Percentiles rank a stretch among this genome's conserved stretches.
Conservation (phyloP, 805 yeast genomes). For the Helenozyma rhizophorensis region DNA sequence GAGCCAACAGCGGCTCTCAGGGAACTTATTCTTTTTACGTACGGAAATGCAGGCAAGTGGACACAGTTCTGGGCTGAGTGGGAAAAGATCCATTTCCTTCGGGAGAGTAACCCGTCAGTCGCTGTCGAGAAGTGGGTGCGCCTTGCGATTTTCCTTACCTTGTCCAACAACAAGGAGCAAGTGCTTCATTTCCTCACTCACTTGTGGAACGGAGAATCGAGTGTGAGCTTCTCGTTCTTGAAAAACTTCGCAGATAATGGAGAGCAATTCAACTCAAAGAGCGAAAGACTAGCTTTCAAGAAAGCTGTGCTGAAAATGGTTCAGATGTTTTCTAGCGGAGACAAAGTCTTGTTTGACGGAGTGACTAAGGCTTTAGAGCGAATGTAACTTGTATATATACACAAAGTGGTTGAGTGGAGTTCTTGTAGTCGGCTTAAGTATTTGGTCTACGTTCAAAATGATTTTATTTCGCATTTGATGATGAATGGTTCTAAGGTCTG, state of each 20-base stretch:
- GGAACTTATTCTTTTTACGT: conserved; percentile 32
- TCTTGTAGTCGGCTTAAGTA: too few relatives aligned
- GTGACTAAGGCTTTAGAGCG: conserved; percentile 2
- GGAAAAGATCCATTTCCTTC: conserved; percentile 18
- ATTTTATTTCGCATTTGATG: too few relatives aligned
- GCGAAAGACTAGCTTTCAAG: conserved; percentile 21
- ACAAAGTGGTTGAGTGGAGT: not conserved
- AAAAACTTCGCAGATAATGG: conserved; percentile 16
- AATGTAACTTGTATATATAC: not conserved
- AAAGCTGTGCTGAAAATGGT: conserved; percentile 19
- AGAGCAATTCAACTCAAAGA: conserved; percentile 15
- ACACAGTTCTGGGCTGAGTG: conserved; percentile 35
- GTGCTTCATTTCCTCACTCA: conserved; percentile 24
- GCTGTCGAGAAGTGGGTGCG: conserved; percentile 27
- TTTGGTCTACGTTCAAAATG: too few relatives aligned
- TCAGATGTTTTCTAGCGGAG: conserved; percentile 9
- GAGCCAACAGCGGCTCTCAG: conserved; percentile 18
- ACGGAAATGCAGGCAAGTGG: conserved; percentile 39
- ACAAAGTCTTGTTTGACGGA: conserved; percentile 5
- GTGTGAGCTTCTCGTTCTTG: conserved; percentile 22
- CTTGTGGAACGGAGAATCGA: conserved; percentile 25
- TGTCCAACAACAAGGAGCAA: conserved; percentile 23
- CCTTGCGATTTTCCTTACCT: conserved; percentile 29
- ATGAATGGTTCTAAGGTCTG: too few relatives aligned
- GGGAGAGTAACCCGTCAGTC: conserved; percentile 2